Evolutionary conservation across 2,329 filamentous ascomycete genomes (phyloP).

Genomic region (Daldinia sp.): DNA sequence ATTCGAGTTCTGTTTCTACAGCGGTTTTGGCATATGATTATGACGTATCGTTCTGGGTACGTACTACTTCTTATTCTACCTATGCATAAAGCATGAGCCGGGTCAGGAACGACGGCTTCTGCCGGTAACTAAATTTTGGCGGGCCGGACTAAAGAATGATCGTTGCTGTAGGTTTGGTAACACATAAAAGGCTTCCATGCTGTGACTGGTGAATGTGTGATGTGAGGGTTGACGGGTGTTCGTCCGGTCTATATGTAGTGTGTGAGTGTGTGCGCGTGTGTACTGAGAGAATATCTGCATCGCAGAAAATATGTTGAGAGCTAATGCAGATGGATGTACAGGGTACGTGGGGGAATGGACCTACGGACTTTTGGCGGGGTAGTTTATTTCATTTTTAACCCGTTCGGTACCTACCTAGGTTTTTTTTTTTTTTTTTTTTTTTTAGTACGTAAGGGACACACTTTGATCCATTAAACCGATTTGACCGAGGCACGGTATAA

Average conservation of each 20-base stretch:
- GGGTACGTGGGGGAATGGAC: not conserved
- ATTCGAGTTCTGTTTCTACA: not conserved
- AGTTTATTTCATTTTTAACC: not conserved
- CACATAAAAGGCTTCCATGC: not conserved
- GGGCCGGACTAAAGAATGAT: constrained; percentile 13
- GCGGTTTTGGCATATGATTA: constrained; percentile 40
- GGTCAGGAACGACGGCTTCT: constrained; percentile 32
- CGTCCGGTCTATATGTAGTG: not conserved
- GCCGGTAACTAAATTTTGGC: constrained; percentile 25
- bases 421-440: too few relatives aligned
- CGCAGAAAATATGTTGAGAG: not conserved
- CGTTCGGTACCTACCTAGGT: constrained; percentile 2
- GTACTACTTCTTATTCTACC: not conserved
- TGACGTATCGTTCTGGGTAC: constrained; percentile 31
- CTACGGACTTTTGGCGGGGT: constrained; percentile 15
- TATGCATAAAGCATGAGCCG: not conserved
- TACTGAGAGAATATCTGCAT: not conserved
- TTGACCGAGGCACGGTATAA: constrained; percentile 30
- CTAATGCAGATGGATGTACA: not conserved
- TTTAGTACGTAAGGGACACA: constrained; percentile 14
- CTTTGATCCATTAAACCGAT: constrained; percentile 37
- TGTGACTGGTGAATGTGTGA: not conserved
- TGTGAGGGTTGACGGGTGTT: not conserved
- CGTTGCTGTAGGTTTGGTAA: not conserved
- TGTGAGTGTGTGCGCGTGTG: not conserved